Evolutionary conservation across 345 rosid genomes (phyloP).

Genomic region (Sisymbrium irio): DNA sequence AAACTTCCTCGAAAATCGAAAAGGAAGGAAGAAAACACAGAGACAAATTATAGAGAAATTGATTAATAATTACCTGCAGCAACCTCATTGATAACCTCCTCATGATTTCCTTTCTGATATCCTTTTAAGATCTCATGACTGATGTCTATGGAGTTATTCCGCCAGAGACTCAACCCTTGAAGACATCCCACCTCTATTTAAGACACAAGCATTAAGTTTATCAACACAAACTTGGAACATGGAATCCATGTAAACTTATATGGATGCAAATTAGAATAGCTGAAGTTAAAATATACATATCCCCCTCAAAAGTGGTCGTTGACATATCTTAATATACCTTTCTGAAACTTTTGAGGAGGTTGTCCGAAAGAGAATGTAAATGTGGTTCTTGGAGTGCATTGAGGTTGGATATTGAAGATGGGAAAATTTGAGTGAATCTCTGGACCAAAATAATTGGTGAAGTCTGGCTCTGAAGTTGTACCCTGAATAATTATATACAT

Average conservation of each 20-base stretch:
- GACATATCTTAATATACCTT: constrained; percentile 39
- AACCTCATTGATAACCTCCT: constrained; percentile 58
- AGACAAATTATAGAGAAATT: constrained; percentile 8
- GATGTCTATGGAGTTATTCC: constrained; percentile 56
- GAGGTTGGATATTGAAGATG: constrained; percentile 53
- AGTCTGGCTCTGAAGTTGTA: constrained; percentile 40
- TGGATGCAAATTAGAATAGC: background rate
- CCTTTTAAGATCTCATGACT: constrained; percentile 72
- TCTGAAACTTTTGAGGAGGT: constrained; percentile 4
- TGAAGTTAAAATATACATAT: background rate
- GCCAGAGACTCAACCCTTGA: constrained; percentile 61
- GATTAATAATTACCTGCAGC: constrained; percentile 59
- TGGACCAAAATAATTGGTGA: constrained; percentile 53
- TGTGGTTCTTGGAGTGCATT: constrained; percentile 44
- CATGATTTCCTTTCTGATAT: constrained; percentile 58
- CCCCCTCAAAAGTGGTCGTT: background rate
- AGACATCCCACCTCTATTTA: constrained; percentile 24
- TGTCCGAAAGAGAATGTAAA: constrained; percentile 32
- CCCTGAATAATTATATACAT: constrained; percentile 53
- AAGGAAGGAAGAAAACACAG: background rate
- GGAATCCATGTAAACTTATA: background rate
- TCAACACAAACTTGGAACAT: background rate
- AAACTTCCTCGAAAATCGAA: background rate
- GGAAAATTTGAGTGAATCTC: constrained; percentile 50
- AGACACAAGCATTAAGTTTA: constrained; percentile 2